These are phyloP conservation scores for Scheffersomyces ergatensis DNA, from an alignment of 805 yeast genomes.

Conservation along the genomic window DNA sequence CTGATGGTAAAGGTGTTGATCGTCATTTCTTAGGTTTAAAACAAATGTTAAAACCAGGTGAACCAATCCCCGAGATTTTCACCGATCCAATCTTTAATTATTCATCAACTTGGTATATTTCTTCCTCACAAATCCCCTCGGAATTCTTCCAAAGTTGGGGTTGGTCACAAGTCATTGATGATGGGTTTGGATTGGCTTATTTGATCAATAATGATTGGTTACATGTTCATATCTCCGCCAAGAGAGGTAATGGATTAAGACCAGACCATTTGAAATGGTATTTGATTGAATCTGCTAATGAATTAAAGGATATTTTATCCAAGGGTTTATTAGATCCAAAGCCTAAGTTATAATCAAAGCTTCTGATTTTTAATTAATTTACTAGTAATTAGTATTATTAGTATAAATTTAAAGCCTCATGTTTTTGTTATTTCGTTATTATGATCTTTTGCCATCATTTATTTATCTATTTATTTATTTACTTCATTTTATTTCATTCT, in stretches of 20 bases:
- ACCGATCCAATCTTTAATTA: constrained; percentile 73
- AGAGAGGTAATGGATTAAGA: constrained; percentile 58
- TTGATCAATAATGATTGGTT: constrained; percentile 84
- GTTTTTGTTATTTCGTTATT: no score
- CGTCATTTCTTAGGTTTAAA: constrained; percentile 90
- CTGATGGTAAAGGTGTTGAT: constrained; percentile 86
- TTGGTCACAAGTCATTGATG: constrained; percentile 91
- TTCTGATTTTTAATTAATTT: no score
- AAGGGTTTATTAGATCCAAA: constrained; percentile 34
- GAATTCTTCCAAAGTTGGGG: constrained; percentile 87
- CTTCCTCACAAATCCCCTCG: constrained; percentile 87
- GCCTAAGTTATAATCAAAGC: constrained; percentile 38
- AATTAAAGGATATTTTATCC: constrained; percentile 64
- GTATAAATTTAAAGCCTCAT: no score
- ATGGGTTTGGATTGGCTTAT: constrained; percentile 92
- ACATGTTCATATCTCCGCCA: constrained; percentile 80
- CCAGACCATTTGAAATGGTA: constrained; percentile 62
- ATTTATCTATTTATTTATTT: no score
- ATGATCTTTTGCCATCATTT: no score
- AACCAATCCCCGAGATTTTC: constrained; percentile 65
- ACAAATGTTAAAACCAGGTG: constrained; percentile 60
- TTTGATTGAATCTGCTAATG: constrained; percentile 76
- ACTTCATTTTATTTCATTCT: no score
- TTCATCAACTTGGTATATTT: constrained; percentile 80
- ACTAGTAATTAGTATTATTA: no score